Base-by-base conservation (phyloP, 1,284 basidiomycete genomes). In the Pascua guehoae region DNA sequence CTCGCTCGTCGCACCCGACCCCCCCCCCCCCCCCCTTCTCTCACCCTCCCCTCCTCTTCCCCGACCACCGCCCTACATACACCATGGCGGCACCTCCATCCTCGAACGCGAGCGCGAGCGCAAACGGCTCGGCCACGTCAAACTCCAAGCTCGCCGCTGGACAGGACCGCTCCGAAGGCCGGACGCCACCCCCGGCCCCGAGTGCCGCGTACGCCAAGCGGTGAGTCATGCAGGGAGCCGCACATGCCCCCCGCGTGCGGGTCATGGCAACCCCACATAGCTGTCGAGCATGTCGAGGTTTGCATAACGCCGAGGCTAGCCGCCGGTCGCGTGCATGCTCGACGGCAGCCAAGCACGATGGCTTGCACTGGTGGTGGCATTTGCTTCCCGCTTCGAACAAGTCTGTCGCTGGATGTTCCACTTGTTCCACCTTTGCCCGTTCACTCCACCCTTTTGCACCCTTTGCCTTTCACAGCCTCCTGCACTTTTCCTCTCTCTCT, bases 191-290 rank as follows among this genome's bases (percentile, higher is more conserved):
- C 60, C 89, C 89, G 51, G 89, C 89, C 18, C 89, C 89, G 55
- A 91, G 89, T 60, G 89, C 89, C 65, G 89, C 88, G 38, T 91
- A 82, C 77, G 88, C 89, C 46, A 90, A 90, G 82, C 84, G 89
- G 89, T 91, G 52, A 53, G 79, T 73, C 49, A 15, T n/a, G 15
- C 18, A 40, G 14, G 24, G 24, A 32, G 24, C 24, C 24, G 24
- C 24, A 32, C 24, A 32, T 7, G 24, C 24, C 24, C 24, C 24
- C n/a, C n/a, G n/a, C 24, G 24, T 32, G 24, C 3, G 24, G 4
- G 24, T 4, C 24, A 32, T 32, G 24, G 24, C 24, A 32, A 32
- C 24, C 24, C 24, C 24, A 32, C 24, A 32, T 32, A 32, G 24
- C 24, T 32, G 14, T 41, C 17, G 15, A 17, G n/a, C n/a, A n/a